These are phyloP conservation scores for Apium graveolens DNA, from an alignment of 129 eudicot species.

Conservation along the genomic window DNA sequence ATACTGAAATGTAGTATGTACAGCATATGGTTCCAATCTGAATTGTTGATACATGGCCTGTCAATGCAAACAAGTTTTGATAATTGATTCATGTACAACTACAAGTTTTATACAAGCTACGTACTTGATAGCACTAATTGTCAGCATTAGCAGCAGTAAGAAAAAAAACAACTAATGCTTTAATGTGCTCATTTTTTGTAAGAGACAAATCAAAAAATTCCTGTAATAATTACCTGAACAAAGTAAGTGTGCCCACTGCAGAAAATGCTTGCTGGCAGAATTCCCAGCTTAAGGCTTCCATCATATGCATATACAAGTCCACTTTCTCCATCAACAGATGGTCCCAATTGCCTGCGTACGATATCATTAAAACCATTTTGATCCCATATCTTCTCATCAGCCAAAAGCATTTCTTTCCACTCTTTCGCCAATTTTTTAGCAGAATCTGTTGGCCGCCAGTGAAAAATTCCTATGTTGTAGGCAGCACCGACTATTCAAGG, in stretches of 20 bases:
- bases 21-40: constrained; percentile 86
- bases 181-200: background rate
- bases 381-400: constrained; percentile 97
- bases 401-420: constrained; percentile 86
- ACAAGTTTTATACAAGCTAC: background rate
- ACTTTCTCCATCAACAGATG: constrained; percentile 86
- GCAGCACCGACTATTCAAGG: constrained; percentile 77
- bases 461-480: constrained; percentile 88
- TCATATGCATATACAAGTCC: constrained; percentile 95
- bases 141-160: background rate
- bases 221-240: constrained; percentile 64
- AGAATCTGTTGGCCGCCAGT: constrained; percentile 83
- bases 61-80: constrained; percentile 2
- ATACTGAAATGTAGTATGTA: constrained; percentile 91
- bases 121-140: background rate
- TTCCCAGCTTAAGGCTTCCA: constrained; percentile 83
- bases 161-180: background rate
- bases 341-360: constrained; percentile 75
- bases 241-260: constrained; percentile 98
- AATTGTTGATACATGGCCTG: constrained; percentile 88
- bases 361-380: constrained; percentile 88
- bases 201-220: background rate
- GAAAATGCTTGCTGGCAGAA: constrained; percentile 84
- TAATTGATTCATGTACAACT: background rate
- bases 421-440: constrained; percentile 79